phyloP scores from a whole-genome alignment of 805 yeast species.

The Teunomyces aglyptinius region DNA sequence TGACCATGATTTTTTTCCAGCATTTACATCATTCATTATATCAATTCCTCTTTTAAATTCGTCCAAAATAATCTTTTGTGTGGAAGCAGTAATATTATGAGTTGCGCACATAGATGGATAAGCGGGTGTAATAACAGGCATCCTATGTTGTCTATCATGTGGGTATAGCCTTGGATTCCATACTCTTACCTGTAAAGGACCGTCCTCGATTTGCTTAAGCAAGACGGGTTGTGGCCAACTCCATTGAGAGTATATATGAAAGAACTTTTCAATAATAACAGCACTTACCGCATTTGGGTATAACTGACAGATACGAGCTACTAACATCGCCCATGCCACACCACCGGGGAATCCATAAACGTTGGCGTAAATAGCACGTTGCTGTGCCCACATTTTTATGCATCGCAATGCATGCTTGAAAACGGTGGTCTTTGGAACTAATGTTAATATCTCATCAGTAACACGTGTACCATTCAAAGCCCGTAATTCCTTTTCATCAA shows the following conservation, averaged over 20 bases:
- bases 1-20: constrained; percentile 67
- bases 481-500: constrained; percentile 89
- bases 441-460: constrained; percentile 84
- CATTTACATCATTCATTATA: constrained; percentile 63
- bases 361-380: constrained; percentile 90
- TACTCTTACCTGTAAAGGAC: constrained; percentile 91
- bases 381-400: constrained; percentile 94
- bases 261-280: constrained; percentile 84
- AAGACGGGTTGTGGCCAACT: constrained; percentile 98
- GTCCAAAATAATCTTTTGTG: constrained; percentile 74
- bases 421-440: constrained; percentile 91
- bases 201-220: constrained; percentile 91
- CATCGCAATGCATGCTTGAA: constrained; percentile 92
- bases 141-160: constrained; percentile 82
- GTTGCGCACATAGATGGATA: constrained; percentile 99
- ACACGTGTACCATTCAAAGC: constrained; percentile 95
- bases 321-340: constrained; percentile 99
- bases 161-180: constrained; percentile 95
- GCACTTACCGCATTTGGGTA: constrained; percentile 97
- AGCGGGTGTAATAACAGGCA: constrained; percentile 99
- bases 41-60: constrained; percentile 78
- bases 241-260: constrained; percentile 85
- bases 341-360: constrained; percentile 99
- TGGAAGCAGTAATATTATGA: constrained; percentile 87
- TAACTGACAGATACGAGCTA: constrained; percentile 94